A percentile compares a stretch with the other conserved stretches of the same genome.
These are phyloP conservation scores for Neurospora sp. DNA, from an alignment of 2,329 filamentous ascomycete species.

Conservation along the genomic window DNA sequence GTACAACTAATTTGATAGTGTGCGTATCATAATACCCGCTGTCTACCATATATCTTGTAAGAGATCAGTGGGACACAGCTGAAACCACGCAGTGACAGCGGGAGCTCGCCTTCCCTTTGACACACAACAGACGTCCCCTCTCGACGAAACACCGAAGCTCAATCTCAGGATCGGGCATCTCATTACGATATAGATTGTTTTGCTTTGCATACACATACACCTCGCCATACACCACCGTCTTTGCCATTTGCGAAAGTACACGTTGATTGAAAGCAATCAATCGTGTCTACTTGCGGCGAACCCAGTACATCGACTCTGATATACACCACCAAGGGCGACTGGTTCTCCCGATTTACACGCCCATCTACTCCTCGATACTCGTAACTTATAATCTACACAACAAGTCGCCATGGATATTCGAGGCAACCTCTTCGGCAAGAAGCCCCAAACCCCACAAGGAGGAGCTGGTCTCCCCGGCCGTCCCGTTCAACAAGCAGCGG, in stretches of 20 bases:
- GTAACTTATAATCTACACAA: background rate
- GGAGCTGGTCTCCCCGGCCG: conserved; percentile 22
- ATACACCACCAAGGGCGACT: background rate
- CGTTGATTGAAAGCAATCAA: background rate
- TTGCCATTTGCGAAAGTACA: background rate
- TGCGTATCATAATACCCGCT: too few relatives aligned
- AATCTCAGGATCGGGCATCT: background rate
- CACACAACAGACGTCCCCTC: background rate
- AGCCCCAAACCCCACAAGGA: conserved; percentile 23
- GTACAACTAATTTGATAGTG: background rate
- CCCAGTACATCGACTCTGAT: background rate
- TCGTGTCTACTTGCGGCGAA: background rate
- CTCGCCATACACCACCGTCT: background rate
- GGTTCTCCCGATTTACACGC: background rate
- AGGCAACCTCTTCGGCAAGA: conserved; percentile 35
- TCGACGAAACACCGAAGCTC: background rate
- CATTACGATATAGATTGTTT: background rate
- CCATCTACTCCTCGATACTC: background rate
- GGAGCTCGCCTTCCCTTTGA: background rate
- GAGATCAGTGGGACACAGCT: background rate
- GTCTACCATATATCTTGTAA: background rate
- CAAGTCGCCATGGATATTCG: conserved; percentile 27
- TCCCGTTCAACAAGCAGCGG: conserved; percentile 16
- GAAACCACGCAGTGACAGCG: background rate
- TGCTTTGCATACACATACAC: background rate